Conservation (phyloP, 2,329 filamentous ascomycete species). For the Teratosphaeria pseudoeucalypti region DNA sequence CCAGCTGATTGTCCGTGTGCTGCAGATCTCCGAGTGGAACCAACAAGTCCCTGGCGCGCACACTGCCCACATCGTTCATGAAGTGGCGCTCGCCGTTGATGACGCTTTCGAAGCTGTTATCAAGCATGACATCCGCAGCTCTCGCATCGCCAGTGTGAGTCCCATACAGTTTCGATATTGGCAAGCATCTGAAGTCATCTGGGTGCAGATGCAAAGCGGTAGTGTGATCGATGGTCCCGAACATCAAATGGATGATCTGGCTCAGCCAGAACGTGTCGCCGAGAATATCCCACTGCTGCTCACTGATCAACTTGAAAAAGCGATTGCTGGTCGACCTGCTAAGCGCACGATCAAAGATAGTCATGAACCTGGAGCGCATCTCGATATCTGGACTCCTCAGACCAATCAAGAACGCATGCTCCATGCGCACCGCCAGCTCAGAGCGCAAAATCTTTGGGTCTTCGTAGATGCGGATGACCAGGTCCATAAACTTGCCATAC, state of each 20-base stretch:
- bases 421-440: constrained; percentile 91
- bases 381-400: constrained; percentile 87
- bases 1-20: constrained; percentile 71
- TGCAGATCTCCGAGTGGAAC: constrained; percentile 88
- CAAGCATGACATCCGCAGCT: constrained; percentile 57
- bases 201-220: constrained; percentile 64
- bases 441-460: constrained; percentile 91
- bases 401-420: constrained; percentile 95
- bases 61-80: constrained; percentile 68
- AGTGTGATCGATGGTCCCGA: constrained; percentile 83
- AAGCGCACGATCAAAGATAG: constrained; percentile 87
- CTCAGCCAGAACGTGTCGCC: constrained; percentile 94
- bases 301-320: constrained; percentile 75
- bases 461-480: constrained; percentile 97
- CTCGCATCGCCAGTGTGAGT: constrained; percentile 61
- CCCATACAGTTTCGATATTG: constrained; percentile 62
- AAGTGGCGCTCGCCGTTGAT: constrained; percentile 75
- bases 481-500: constrained; percentile 83
- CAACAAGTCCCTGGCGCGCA: constrained; percentile 78
- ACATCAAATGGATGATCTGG: constrained; percentile 84
- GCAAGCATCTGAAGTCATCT: constrained; percentile 73
- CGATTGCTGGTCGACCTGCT: constrained; percentile 86
- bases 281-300: constrained; percentile 95
- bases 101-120: constrained; percentile 72
- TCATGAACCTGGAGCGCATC: constrained; percentile 94